Evolutionary conservation across 331 rosid species (phyloP).

Genomic region (Rhamnella rubrinervis): DNA sequence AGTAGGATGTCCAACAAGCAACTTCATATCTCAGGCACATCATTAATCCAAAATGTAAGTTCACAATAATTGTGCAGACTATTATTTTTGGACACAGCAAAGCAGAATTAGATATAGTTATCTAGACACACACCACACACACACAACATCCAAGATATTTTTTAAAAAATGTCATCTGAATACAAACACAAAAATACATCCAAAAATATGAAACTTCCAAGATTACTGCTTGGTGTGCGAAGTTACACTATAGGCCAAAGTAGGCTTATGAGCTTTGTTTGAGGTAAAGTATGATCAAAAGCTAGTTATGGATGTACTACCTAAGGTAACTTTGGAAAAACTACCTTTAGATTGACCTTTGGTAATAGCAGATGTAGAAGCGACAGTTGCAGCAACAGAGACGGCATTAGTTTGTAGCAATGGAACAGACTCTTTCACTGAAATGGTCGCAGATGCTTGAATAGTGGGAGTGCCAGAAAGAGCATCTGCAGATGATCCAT

Average conservation of each 20-base stretch:
- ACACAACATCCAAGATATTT: too few relatives aligned
- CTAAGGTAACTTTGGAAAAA: background rate
- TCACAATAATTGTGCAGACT: too few relatives aligned
- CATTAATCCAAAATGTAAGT: too few relatives aligned
- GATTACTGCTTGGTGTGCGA: background rate
- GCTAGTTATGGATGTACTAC: background rate
- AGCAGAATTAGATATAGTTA: too few relatives aligned
- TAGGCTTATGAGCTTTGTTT: background rate
- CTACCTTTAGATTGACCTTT: slow-evolving; percentile 83
- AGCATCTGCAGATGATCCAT: slow-evolving; percentile 40
- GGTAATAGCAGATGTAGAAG: slow-evolving; percentile 45
- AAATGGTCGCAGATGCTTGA: slow-evolving; percentile 47
- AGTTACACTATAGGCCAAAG: background rate
- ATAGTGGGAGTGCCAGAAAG: slow-evolving; percentile 48
- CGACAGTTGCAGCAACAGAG: slow-evolving; percentile 32
- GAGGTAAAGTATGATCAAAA: background rate
- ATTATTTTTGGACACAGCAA: too few relatives aligned
- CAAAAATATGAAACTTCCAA: background rate
- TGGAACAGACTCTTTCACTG: slow-evolving; percentile 39
- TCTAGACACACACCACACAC: too few relatives aligned
- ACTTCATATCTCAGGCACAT: too few relatives aligned
- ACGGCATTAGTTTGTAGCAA: slow-evolving; percentile 37
- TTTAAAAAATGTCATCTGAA: background rate
- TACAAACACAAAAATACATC: background rate
- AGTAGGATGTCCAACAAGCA: too few relatives aligned